Base-by-base conservation (phyloP, 2,329 filamentous ascomycete species). In the Setomelanomma holmii region DNA sequence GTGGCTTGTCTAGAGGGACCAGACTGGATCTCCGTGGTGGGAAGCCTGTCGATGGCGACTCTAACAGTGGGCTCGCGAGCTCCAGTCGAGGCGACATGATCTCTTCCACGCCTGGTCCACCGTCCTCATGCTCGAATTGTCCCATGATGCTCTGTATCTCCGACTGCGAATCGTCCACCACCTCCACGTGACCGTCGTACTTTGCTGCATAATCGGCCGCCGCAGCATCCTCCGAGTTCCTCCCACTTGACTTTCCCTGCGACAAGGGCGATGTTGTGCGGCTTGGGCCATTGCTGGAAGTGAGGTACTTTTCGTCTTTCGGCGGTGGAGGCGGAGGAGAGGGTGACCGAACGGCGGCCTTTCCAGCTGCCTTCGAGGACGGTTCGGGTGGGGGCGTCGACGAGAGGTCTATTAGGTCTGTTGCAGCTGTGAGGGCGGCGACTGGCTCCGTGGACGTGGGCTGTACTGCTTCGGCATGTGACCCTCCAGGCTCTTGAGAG, bases 101-200 rank as follows among this genome's bases (percentile, higher is more conserved):
- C 73, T 96, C 91, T 44, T 93, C 88, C 55, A 84, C 86, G 4
- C 83, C 88, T 1, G 87, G 89, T 0, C 87, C 90, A 45, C 86
- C 86, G 22, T 86, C 86, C 44, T 86, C 86, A 68, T 90, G 87
- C 63, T 89, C 88, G 65, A 98, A 98, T 75, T 98, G 95, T 57
- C 91, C 91, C 91, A 99, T 98, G 72, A 99, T 98, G 71, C 85
- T 96, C 76, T 97, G 91, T 54, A 99, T 97, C 77, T 99, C 95
- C 5, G 89, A 88, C 53, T 86, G 85, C 1, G 90, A 91, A 45
- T 86, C 86, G 44, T 84, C 84, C 41, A 69, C 71, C 4, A 61
- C 59, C 38, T 77, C 75, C 1, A 68, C 67, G 1, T 55, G 57
- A 5, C 69, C 72, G 36, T 75, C 65, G 11, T 73, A 67, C 17